phyloP scores from a whole-genome alignment of 2,329 filamentous ascomycete genomes.

The Calonectria pseudoturangicola region DNA sequence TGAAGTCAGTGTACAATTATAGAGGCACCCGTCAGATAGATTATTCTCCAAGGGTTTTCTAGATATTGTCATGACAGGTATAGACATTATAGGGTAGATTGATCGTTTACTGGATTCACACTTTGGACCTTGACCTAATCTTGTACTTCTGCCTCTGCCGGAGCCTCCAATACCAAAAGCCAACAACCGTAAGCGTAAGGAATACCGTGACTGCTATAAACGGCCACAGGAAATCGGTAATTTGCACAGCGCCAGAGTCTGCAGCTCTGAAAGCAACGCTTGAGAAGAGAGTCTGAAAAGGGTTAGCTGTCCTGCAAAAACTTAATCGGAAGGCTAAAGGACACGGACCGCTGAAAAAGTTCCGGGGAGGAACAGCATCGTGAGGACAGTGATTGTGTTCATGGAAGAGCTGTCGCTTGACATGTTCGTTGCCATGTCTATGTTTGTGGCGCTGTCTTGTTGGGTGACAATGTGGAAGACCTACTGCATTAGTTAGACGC shows the following conservation, averaged over 20 bases:
- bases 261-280: slow-evolving; percentile 21
- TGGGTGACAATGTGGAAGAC: slow-evolving; percentile 16
- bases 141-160: neutral
- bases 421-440: neutral
- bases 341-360: slow-evolving; percentile 14
- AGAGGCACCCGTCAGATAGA: neutral
- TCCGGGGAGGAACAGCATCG: neutral
- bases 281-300: slow-evolving; percentile 21
- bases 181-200: slow-evolving; percentile 4
- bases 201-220: neutral
- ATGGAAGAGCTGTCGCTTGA: slow-evolving; percentile 7
- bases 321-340: neutral
- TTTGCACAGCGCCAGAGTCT: slow-evolving; percentile 2
- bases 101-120: neutral
- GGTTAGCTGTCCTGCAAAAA: neutral
- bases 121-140: neutral
- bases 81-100: neutral
- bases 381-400: slow-evolving; percentile 5
- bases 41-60: neutral
- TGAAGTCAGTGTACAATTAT: neutral
- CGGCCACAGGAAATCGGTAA: neutral
- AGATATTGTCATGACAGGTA: too few species aligned
- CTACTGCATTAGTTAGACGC: neutral
- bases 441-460: neutral
- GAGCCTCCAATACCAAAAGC: slow-evolving; percentile 1